phyloP scores from a whole-genome alignment of 768 basidiomycete genomes.

The Gelatoporia subvermispora region DNA sequence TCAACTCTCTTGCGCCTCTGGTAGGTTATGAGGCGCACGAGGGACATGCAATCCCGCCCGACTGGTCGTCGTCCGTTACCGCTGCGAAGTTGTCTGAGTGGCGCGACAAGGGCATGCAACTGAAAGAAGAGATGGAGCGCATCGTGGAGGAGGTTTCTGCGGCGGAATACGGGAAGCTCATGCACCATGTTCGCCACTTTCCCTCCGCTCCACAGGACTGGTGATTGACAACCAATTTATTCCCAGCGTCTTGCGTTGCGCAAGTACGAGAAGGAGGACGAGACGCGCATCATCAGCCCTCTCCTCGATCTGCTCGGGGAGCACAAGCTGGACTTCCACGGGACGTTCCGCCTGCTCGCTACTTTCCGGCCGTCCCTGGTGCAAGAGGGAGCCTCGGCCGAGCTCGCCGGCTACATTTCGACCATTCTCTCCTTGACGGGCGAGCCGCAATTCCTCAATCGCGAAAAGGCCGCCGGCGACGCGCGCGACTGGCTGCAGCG shows the following conservation, averaged over 20 bases:
- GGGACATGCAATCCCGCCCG: constrained; percentile 46
- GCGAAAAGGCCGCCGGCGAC: constrained; percentile 40
- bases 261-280: constrained; percentile 52
- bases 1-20: constrained; percentile 76
- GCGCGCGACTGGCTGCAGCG: constrained; percentile 61
- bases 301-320: constrained; percentile 71
- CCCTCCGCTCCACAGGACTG: neutral
- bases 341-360: constrained; percentile 71
- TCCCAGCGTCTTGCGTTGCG: constrained; percentile 73
- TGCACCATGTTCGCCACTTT: constrained; percentile 56
- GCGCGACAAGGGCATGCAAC: constrained; percentile 50
- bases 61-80: constrained; percentile 59
- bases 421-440: constrained; percentile 44
- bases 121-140: constrained; percentile 56
- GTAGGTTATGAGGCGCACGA: constrained; percentile 75
- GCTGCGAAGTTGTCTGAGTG: constrained; percentile 57
- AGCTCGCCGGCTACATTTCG: constrained; percentile 39
- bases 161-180: constrained; percentile 58
- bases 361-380: constrained; percentile 47
- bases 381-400: constrained; percentile 6
- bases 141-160: constrained; percentile 55
- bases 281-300: constrained; percentile 52
- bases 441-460: constrained; percentile 40
- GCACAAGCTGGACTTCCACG: constrained; percentile 83
- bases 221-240: neutral